Conservation (phyloP, 2,329 filamentous ascomycete species). For the Pseudocercospora fuligena region DNA sequence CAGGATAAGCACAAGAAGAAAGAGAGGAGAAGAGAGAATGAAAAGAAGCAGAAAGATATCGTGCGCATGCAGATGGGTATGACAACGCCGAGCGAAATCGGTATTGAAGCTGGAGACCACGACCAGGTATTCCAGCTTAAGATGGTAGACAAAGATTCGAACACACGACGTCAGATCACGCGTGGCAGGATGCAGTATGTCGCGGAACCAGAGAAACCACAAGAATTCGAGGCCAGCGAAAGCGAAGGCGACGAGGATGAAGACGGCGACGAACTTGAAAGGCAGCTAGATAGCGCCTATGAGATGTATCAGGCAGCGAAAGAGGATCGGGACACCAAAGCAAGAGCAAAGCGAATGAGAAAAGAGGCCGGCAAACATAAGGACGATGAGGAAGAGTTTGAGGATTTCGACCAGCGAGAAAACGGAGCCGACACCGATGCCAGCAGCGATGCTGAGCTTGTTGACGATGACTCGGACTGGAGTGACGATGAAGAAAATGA, state of each 20-base stretch:
- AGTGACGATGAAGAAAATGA: slow-evolving; percentile 50
- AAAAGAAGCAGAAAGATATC: slow-evolving; percentile 91
- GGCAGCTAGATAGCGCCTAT: slow-evolving; percentile 86
- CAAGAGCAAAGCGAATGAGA: slow-evolving; percentile 85
- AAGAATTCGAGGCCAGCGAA: slow-evolving; percentile 53
- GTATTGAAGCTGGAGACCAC: slow-evolving; percentile 69
- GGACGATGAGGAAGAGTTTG: slow-evolving; percentile 86
- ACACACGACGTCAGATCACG: slow-evolving; percentile 66
- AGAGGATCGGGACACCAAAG: slow-evolving; percentile 81
- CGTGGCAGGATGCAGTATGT: slow-evolving; percentile 79
- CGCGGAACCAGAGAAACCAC: slow-evolving; percentile 55
- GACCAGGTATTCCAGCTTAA: slow-evolving; percentile 85
- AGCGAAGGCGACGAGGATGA: slow-evolving; percentile 71
- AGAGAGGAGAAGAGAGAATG: slow-evolving; percentile 84
- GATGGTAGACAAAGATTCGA: slow-evolving; percentile 75
- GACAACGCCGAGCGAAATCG: slow-evolving; percentile 93
- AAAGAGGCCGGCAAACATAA: slow-evolving; percentile 56
- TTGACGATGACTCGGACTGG: slow-evolving; percentile 63
- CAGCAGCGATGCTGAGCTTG: slow-evolving; percentile 59
- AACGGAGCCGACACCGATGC: slow-evolving; percentile 54
- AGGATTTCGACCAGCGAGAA: slow-evolving; percentile 71
- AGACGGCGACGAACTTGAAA: slow-evolving; percentile 80
- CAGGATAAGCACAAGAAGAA: slow-evolving; percentile 78
- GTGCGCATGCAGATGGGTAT: slow-evolving; percentile 98
- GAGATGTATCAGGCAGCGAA: slow-evolving; percentile 80